These are phyloP conservation scores for Fusarium sp. DNA, from an alignment of 2,329 filamentous ascomycete species.

Conservation along the genomic window DNA sequence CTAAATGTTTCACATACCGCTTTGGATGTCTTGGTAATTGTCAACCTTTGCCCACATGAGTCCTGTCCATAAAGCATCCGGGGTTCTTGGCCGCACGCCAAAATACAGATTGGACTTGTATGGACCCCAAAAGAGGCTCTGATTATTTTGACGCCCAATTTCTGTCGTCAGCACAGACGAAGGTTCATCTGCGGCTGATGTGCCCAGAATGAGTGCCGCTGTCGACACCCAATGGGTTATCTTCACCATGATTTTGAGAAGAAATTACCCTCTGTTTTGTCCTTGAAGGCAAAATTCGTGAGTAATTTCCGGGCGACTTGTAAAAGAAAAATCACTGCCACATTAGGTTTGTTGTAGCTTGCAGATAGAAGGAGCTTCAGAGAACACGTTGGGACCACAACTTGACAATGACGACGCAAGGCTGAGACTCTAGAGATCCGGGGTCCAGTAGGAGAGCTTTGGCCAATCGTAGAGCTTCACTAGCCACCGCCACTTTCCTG, in stretches of 20 bases:
- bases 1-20: slow-evolving; percentile 65
- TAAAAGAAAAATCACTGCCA: slow-evolving; percentile 8
- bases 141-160: slow-evolving; percentile 71
- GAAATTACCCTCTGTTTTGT: not conserved
- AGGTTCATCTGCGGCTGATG: slow-evolving; percentile 45
- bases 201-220: slow-evolving; percentile 45
- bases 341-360: slow-evolving; percentile 15
- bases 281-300: too few species aligned
- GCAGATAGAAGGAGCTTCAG: slow-evolving; percentile 20
- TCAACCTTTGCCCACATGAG: slow-evolving; percentile 92
- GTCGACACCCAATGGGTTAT: slow-evolving; percentile 48
- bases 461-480: slow-evolving; percentile 36
- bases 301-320: not conserved
- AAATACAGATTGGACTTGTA: slow-evolving; percentile 97
- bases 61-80: slow-evolving; percentile 82
- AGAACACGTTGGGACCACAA: slow-evolving; percentile 39
- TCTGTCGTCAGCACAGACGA: slow-evolving; percentile 59
- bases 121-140: slow-evolving; percentile 93
- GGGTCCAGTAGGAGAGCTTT: slow-evolving; percentile 32
- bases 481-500: slow-evolving; percentile 38
- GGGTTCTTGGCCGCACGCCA: slow-evolving; percentile 83
- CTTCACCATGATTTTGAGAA: slow-evolving; percentile 45
- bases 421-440: slow-evolving; percentile 33
- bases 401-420: slow-evolving; percentile 41
- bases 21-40: slow-evolving; percentile 77